Evolutionary conservation across 441 rosid species (phyloP).

Genomic region (Populus hybrid): DNA sequence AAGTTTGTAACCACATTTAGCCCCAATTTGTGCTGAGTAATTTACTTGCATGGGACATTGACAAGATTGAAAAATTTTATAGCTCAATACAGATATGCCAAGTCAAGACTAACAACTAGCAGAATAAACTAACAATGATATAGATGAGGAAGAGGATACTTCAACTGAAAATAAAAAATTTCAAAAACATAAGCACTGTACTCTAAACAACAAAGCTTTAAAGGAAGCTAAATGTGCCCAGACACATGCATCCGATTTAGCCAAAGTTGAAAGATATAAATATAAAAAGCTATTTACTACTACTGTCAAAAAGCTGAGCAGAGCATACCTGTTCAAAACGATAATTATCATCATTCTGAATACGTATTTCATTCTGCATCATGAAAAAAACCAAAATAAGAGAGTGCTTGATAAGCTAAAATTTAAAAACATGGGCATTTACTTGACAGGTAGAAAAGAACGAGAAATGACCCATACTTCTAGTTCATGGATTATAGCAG

Average conservation of each 20-base stretch:
- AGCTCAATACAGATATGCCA: background rate
- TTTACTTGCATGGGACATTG: background rate
- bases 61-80: background rate
- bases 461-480: slow-evolving; percentile 50
- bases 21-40: background rate
- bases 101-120: background rate
- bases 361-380: slow-evolving; percentile 77
- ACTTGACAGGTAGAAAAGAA: slow-evolving; percentile 13
- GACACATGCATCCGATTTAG: background rate
- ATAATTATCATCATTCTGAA: slow-evolving; percentile 72
- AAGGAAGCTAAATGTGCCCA: background rate
- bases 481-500: slow-evolving; percentile 93
- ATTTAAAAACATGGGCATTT: background rate
- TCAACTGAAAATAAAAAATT: background rate
- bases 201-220: background rate
- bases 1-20: background rate
- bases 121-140: background rate
- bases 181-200: background rate
- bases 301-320: slow-evolving; percentile 6
- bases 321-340: slow-evolving; percentile 84
- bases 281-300: background rate
- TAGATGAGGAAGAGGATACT: background rate
- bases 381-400: slow-evolving; percentile 13
- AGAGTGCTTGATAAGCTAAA: background rate
- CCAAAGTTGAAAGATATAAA: background rate